phyloP scores from a whole-genome alignment of 163 green algal species.

The Trebouxia gelatinosa region DNA sequence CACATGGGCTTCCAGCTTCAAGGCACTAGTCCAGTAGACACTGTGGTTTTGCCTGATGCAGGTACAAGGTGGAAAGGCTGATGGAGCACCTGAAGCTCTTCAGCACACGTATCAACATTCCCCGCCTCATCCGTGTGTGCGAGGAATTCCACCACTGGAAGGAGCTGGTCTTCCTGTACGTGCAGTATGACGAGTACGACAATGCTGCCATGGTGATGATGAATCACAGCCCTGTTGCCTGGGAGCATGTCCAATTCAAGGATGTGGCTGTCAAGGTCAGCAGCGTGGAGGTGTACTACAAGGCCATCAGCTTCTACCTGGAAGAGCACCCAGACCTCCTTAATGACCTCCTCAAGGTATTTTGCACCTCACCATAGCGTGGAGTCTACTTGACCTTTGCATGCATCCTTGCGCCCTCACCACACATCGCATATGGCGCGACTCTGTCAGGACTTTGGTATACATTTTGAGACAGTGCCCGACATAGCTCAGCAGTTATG shows the following conservation, averaged over 20 bases:
- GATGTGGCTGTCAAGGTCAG: slow-evolving; percentile 90
- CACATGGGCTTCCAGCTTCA: not conserved
- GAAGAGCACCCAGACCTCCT: slow-evolving; percentile 92
- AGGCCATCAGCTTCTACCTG: slow-evolving; percentile 92
- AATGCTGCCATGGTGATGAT: slow-evolving; percentile 92
- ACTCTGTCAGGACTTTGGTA: no score
- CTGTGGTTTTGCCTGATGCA: slow-evolving; percentile 30
- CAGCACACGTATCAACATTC: slow-evolving; percentile 94
- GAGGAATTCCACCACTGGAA: slow-evolving; percentile 91
- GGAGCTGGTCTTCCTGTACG: slow-evolving; percentile 97
- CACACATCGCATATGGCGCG: no score
- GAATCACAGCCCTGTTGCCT: slow-evolving; percentile 87
- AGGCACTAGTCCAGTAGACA: not conserved
- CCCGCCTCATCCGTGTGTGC: slow-evolving; percentile 90
- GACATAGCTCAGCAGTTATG: no score
- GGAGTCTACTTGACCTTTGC: no score
- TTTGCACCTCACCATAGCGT: not conserved
- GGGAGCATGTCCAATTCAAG: slow-evolving; percentile 98
- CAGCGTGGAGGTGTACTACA: slow-evolving; percentile 94
- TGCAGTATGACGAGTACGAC: slow-evolving; percentile 98
- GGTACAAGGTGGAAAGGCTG: slow-evolving; percentile 89
- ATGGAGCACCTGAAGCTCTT: slow-evolving; percentile 99
- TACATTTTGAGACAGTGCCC: no score
- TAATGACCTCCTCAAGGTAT: slow-evolving; percentile 88
- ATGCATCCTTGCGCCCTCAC: no score